These are phyloP conservation scores for Agrocybe praecox DNA, from an alignment of 768 basidiomycete species.

Conservation along the genomic window DNA sequence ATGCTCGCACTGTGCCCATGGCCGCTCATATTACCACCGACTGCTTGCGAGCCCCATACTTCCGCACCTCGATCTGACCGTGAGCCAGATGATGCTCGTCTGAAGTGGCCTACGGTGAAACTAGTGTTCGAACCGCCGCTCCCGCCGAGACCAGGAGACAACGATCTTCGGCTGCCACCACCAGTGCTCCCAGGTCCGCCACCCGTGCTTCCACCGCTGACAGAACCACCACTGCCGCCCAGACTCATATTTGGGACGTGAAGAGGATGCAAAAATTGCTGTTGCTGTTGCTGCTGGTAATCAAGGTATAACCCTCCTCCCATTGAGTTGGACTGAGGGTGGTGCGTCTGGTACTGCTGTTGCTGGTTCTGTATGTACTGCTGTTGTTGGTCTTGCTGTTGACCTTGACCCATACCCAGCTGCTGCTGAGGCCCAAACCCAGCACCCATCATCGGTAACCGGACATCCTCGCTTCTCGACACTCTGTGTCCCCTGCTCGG, in stretches of 20 bases:
- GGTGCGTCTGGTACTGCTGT: conserved; percentile 17
- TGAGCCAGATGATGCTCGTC: background rate
- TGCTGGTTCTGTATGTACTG: conserved; percentile 9
- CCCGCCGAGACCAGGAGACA: background rate
- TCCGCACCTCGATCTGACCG: conserved; percentile 27
- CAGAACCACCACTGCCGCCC: background rate
- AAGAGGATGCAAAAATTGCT: conserved; percentile 7
- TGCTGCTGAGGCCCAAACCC: conserved; percentile 4
- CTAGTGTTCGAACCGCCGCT: background rate
- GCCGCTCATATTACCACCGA: background rate
- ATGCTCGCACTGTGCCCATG: conserved; percentile 22
- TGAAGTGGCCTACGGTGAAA: background rate
- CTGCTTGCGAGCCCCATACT: conserved; percentile 22
- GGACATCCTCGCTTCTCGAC: conserved; percentile 66
- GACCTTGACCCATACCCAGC: background rate
- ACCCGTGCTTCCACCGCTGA: background rate
- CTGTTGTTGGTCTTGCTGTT: background rate
- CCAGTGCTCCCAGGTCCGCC: background rate
- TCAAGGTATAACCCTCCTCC: background rate
- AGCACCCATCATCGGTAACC: conserved; percentile 12
- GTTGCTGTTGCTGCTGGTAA: background rate
- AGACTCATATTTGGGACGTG: conserved; percentile 5
- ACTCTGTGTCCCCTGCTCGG: conserved; percentile 47
- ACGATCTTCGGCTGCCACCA: background rate
- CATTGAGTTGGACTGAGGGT: conserved; percentile 17